Evolutionary conservation across 768 basidiomycete genomes (phyloP).

Genomic region (Pleurotus tuoliensis): DNA sequence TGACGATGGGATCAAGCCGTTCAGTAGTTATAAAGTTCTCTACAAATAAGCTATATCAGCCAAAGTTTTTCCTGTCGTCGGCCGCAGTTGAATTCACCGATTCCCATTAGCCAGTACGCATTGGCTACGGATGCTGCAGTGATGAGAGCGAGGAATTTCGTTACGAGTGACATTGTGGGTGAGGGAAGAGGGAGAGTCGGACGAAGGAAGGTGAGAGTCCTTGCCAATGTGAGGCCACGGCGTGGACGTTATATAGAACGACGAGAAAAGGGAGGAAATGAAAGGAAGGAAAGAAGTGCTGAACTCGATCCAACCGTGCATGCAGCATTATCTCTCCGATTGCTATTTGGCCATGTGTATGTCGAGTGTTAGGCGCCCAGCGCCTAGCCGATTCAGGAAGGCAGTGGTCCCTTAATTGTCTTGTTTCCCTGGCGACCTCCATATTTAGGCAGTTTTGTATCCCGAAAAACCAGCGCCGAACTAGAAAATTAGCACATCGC

Average conservation of each 20-base stretch:
- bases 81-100: constrained; percentile 22
- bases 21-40: constrained; percentile 43
- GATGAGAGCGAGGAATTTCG: constrained; percentile 22
- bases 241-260: background rate
- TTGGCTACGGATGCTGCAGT: constrained; percentile 29
- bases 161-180: background rate
- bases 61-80: background rate
- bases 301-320: background rate
- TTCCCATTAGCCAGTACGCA: constrained; percentile 45
- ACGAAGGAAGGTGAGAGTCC: constrained; percentile 5
- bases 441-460: background rate
- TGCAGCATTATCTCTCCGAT: background rate
- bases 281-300: constrained; percentile 1
- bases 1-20: constrained; percentile 48
- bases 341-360: background rate
- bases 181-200: background rate
- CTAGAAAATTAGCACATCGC: background rate
- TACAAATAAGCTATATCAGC: constrained; percentile 11
- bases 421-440: background rate
- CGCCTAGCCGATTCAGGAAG: background rate
- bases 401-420: constrained; percentile 2
- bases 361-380: background rate
- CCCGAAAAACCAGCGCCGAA: background rate
- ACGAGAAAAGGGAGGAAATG: background rate
- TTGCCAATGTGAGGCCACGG: constrained; percentile 3